Percentiles rank a stretch among this genome's conserved stretches.
Conservation (phyloP, 306 rosid species). For the Notholithocarpus densiflorus region DNA sequence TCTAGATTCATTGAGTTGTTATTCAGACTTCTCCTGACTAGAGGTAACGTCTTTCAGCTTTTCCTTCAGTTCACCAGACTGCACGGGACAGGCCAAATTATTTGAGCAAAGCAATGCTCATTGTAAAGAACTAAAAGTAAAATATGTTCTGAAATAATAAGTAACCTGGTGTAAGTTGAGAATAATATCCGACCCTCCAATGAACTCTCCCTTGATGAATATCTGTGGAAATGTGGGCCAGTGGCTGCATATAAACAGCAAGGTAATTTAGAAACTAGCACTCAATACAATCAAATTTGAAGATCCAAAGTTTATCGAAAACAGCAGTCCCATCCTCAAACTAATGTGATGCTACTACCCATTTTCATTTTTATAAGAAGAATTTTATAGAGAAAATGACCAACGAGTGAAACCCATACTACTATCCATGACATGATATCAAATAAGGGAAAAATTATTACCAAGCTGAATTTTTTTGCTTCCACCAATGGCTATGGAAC, state of each 20-base stretch:
- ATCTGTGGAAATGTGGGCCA: slow-evolving; percentile 96
- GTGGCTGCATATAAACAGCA: slow-evolving; percentile 36
- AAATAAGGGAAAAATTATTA: neutral
- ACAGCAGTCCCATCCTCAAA: neutral
- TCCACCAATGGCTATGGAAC: neutral
- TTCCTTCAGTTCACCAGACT: slow-evolving; percentile 70
- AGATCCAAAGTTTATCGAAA: neutral
- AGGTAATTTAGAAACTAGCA: neutral
- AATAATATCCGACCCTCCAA: slow-evolving; percentile 89
- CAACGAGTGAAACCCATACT: neutral
- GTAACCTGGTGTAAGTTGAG: slow-evolving; percentile 81
- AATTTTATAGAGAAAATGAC: neutral
- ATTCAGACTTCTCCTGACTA: slow-evolving; percentile 27
- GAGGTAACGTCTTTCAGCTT: slow-evolving; percentile 41
- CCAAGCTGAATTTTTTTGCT: neutral
- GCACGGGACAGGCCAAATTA: slow-evolving; percentile 15
- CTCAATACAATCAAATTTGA: neutral
- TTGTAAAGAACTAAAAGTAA: neutral
- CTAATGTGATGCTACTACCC: neutral
- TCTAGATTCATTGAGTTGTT: neutral
- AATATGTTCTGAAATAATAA: neutral
- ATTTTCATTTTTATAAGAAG: neutral
- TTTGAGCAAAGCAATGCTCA: slow-evolving; percentile 15
- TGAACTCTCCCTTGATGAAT: slow-evolving; percentile 88
- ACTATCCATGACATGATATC: neutral